Evolutionary conservation across 2,329 filamentous ascomycete genomes (phyloP), one percentile per base, ranked within the genome.

Genomic region (Aspergillus puulaauensis): DNA sequence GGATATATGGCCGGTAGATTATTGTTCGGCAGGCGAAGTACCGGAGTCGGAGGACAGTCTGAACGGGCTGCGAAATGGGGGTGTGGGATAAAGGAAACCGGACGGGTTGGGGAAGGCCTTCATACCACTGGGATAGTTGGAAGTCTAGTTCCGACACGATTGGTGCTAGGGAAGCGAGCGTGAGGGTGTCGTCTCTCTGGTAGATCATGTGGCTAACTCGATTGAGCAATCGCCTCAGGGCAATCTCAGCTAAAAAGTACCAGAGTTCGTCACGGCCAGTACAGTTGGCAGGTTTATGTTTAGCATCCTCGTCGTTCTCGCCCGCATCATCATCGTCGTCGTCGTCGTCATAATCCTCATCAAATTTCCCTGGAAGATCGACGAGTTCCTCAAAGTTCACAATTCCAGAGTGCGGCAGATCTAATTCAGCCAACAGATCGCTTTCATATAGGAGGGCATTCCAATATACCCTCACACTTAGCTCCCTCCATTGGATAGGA

Each of bases 1-100:
- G 79, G 60, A 93, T 90, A 71, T 93, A 93, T 0, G 90, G 90
- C 27, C 90, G 83, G 76, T 91, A 93, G 63, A 95, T 93, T 67
- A 93, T 93, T 24, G 90, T 93, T 56, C 90, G 86, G 73, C 90
- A 95, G 43, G 90, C 90, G 72, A 91, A 93, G 76, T 93, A 95
- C 31, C 90, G 84, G 59, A 93, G 79, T 46, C 90, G 83, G 49
- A 95, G 78, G 7, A 93, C 90, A 0, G 89, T 91, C 73, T 93
- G 90, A 6, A 92, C 86, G 4, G 89, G 87, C 67, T 91, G 89
- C 56, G 85, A 82, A 24, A 91, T 78, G 51, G 87, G 82, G 0
- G 84, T 80, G 54, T 86, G 81, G 37, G 85, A 85, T 68, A 91
- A 89, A 1, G 90, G 88, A 64, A 95, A 95, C 66, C 91, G 90